These are phyloP conservation scores for Dactylorhiza incarnata DNA, from an alignment of 106 monocot species.

Conservation along the genomic window DNA sequence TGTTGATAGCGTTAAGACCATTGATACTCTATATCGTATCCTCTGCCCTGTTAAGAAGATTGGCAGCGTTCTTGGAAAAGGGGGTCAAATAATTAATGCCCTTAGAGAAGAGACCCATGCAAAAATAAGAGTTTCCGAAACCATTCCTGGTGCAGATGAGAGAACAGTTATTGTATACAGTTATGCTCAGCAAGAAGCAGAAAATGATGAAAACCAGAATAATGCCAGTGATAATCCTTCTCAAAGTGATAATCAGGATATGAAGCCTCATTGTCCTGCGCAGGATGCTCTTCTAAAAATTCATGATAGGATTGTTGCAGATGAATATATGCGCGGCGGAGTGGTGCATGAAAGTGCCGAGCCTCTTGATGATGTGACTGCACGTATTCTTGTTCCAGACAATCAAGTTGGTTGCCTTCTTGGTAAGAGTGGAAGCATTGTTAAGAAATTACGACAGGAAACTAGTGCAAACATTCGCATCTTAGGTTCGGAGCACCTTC, in stretches of 20 bases:
- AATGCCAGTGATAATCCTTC: conserved; percentile 7
- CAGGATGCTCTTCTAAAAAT: conserved; percentile 74
- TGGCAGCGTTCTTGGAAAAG: conserved; percentile 80
- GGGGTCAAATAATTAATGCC: conserved; percentile 66
- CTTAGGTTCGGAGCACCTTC: conserved; percentile 50
- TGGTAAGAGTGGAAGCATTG: conserved; percentile 70
- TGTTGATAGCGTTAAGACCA: conserved; percentile 20
- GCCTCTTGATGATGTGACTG: conserved; percentile 32
- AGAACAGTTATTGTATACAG: conserved; percentile 57
- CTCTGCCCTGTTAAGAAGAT: conserved; percentile 73
- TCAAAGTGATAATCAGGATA: conserved; percentile 18
- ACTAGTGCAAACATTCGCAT: conserved; percentile 59
- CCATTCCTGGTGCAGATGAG: conserved; percentile 73
- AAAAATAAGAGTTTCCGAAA: conserved; percentile 70
- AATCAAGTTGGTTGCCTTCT: conserved; percentile 82
- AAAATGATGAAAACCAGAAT: conserved; percentile 9
- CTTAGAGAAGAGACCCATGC: conserved; percentile 63
- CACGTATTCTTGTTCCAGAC: conserved; percentile 58
- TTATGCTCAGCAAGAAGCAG: conserved; percentile 19
- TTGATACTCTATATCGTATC: conserved; percentile 69
- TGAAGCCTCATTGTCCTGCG: conserved; percentile 56
- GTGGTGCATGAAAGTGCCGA: conserved; percentile 29
- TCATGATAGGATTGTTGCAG: conserved; percentile 67
- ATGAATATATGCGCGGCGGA: conserved; percentile 47
- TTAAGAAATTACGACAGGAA: conserved; percentile 54